Conservation (phyloP, 257 asterid species). For the Petunia secreta region DNA sequence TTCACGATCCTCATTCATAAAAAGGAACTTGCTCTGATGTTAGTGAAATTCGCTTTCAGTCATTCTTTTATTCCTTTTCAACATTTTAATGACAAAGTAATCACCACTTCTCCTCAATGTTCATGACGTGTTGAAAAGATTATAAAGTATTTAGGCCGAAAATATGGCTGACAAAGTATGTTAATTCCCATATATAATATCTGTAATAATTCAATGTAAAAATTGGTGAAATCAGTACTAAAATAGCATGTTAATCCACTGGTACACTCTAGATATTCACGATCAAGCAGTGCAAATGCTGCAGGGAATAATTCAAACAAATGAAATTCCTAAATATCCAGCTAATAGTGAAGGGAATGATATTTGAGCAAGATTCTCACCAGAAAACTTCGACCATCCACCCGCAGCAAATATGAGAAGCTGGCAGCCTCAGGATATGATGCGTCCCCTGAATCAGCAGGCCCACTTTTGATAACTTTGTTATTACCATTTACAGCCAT, state of each 20-base stretch:
- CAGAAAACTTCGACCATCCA: constrained; percentile 30
- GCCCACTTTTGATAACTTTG: constrained; percentile 29
- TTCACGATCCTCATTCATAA: not conserved
- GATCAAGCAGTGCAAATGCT: constrained; percentile 3
- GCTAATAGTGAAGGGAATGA: not conserved
- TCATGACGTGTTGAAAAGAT: not conserved
- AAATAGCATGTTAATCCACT: constrained; percentile 4
- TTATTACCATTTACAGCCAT: not conserved
- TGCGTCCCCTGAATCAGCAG: constrained; percentile 26
- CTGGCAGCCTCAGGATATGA: constrained; percentile 15
- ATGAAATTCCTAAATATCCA: constrained; percentile 16
- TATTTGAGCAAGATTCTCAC: constrained; percentile 33
- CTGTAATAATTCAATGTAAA: constrained; percentile 11
- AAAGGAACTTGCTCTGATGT: not conserved
- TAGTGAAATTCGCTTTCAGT: not conserved
- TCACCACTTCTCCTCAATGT: not conserved
- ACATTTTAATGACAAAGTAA: constrained; percentile 7
- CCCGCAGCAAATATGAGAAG: constrained; percentile 26
- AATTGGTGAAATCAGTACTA: constrained; percentile 8
- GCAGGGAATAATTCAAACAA: constrained; percentile 21
- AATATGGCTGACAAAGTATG: not conserved
- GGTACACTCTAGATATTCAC: constrained; percentile 1
- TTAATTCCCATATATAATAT: not conserved
- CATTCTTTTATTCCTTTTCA: not conserved
- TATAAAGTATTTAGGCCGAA: not conserved